Base-by-base conservation (phyloP, 192 early-diverging fungal species). In the Coemansia asiatica region DNA sequence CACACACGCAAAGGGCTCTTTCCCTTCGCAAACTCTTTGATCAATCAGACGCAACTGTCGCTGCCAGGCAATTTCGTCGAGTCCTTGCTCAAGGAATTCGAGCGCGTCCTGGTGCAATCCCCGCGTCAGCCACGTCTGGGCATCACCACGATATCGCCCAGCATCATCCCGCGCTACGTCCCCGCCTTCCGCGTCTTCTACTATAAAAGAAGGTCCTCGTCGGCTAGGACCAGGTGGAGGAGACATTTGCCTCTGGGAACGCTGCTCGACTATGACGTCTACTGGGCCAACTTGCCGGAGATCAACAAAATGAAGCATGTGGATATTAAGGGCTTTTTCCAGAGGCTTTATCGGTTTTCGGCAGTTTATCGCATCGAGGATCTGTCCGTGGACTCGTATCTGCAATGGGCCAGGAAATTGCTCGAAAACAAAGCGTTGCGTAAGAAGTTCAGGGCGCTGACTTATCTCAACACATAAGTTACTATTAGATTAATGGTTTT, bases 91-190 rank as follows among this genome's bases (percentile, higher is more conserved):
- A 63, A 63, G 33, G 76, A 79, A n/a, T 79, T 70, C 33, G 68
- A 79, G 36, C 71, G 51, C 6, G 76, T 79, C 4, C 22, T 78
- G 26, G 64, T 66, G 23, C 51, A 55, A 21, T 50, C 55, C 2
- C 49, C 67, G 1, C 31, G 31, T 1, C 38, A 63, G 28, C 66
- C 75, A 18, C 69, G 66, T 0, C 35, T 79, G 56, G 64, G 68
- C 29, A 62, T 81, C 2, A 77, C 83, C 7, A 74, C 79, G 4
- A 80, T 91, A 0, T 77, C 86, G 10, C 90, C 90, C 2, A 84
- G 87, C 47, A 80, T 91, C 0, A 67, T 91, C 10, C 90, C 90
- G 21, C 84, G 77, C 10, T 88, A 85, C 58, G 69, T 85, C 50
- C 90, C 89, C 4, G 71, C 82, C 0, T 86, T 89, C 57, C 85